Evolutionary conservation across 306 rosid genomes (phyloP).

Genomic region (Malus sieversii): DNA sequence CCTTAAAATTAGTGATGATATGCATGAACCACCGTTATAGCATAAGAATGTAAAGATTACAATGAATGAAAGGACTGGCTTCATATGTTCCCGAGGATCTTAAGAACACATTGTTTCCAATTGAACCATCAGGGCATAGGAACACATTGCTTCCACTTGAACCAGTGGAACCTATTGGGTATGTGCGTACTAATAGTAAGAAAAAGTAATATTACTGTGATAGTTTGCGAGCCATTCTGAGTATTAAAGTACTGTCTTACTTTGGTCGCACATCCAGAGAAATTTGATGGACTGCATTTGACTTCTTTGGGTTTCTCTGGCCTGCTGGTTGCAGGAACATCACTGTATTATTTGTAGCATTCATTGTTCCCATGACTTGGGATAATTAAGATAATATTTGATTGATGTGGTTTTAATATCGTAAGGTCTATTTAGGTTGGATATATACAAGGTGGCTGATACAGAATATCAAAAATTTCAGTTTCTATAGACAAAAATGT

Average conservation of each 20-base stretch:
- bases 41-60: not conserved
- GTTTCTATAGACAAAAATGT: not conserved
- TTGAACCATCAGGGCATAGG: not conserved
- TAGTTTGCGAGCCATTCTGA: not conserved
- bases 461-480: not conserved
- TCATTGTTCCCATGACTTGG: not conserved
- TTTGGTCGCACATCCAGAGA: not conserved
- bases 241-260: not conserved
- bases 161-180: not conserved
- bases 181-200: not conserved
- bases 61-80: not conserved
- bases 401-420: not conserved
- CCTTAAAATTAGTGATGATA: not conserved
- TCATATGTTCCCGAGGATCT: not conserved
- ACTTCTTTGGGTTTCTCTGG: not conserved
- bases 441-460: not conserved
- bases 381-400: not conserved
- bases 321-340: not conserved
- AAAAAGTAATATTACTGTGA: not conserved
- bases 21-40: not conserved
- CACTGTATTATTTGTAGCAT: not conserved
- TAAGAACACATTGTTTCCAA: not conserved
- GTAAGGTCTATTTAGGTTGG: not conserved
- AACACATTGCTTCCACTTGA: not conserved
- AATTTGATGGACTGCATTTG: not conserved